Base-by-base conservation (phyloP, 2,329 filamentous ascomycete genomes). In the Colletotrichum incanum region DNA sequence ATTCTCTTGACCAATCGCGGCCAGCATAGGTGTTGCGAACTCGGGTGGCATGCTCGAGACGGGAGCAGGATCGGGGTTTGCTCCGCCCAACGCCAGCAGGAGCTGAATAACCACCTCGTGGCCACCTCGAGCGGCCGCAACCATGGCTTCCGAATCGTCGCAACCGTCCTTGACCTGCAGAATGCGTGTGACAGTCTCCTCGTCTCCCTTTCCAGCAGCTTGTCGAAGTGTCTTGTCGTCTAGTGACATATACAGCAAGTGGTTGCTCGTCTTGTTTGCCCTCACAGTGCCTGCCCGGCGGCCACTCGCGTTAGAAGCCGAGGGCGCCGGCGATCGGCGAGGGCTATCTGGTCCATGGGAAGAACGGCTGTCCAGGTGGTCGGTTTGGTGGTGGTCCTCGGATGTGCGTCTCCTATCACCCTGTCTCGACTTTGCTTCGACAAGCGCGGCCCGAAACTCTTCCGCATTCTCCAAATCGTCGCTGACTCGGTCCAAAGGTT, bases 1-100 rank as follows among this genome's bases (percentile, higher is more conserved):
- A 77, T 98, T 96, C 74, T 92, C 90, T 76, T 96, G 93, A 20
- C 96, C 96, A 75, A 99, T 98, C 1, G 96, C 95, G 71, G 95
- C 95, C 47, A 98, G 89, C 86, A 99, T 97, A 1, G 96, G 96
- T 1, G 96, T 98, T 63, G 95, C 93, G 77, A 93, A 92, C 69
- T 96, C 95, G 52, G 88, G 83, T 37, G 87, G 86, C 71, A 89
- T 85, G 39, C 88, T 87, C 11, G 85, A 78, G 58, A 95, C 82
- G 16, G 93, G 90, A 8, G 88, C 86, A 41, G 94, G 94, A 76
- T 96, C 94, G 0, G 89, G 86, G 65, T 90, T 89, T 16, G 89
- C 88, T 60, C 88, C 86, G 3, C 92, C 93, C 75, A 94, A 84
- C 11, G 92, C 92, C 52, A 94, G 82, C 61, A 95, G 82, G 37